Evolutionary conservation across 805 yeast species (phyloP).

Genomic region (Pichia kluyveri): DNA sequence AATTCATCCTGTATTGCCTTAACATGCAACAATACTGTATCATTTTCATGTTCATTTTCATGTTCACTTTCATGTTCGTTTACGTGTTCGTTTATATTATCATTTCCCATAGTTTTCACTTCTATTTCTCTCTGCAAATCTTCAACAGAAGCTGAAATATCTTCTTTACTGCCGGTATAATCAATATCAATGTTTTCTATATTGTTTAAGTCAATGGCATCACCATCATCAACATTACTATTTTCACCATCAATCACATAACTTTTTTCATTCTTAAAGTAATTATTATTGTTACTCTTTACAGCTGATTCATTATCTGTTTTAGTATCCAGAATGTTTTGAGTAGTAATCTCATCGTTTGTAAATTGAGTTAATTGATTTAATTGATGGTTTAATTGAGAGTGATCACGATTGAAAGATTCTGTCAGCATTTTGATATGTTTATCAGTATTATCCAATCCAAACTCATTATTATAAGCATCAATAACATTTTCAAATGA

Average conservation of each 20-base stretch:
- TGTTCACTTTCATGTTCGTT: neutral
- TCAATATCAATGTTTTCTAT: neutral
- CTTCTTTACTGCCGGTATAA: too few species aligned
- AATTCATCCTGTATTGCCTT: slow-evolving; percentile 5
- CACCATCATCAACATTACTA: neutral
- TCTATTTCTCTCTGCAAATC: too few species aligned
- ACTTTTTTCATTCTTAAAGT: neutral
- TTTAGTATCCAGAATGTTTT: slow-evolving; percentile 1
- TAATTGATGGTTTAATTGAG: slow-evolving; percentile 24
- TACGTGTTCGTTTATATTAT: too few species aligned
- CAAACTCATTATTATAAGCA: too few species aligned
- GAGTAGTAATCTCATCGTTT: neutral
- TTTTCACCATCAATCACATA: neutral
- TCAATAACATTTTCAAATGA: neutral
- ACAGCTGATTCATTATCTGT: slow-evolving; percentile 5
- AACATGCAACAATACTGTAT: slow-evolving; percentile 5
- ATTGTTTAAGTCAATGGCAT: neutral
- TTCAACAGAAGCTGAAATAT: too few species aligned
- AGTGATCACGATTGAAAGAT: slow-evolving; percentile 18
- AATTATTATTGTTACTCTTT: neutral
- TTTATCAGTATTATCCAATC: neutral
- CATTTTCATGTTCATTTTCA: slow-evolving; percentile 5
- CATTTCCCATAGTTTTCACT: too few species aligned
- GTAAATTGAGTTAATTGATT: slow-evolving; percentile 16
- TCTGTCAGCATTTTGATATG: neutral